Percentiles rank a stretch among this genome's conserved stretches.
Conservation (phyloP, 768 basidiomycete species). For the Suillus hirtellus region DNA sequence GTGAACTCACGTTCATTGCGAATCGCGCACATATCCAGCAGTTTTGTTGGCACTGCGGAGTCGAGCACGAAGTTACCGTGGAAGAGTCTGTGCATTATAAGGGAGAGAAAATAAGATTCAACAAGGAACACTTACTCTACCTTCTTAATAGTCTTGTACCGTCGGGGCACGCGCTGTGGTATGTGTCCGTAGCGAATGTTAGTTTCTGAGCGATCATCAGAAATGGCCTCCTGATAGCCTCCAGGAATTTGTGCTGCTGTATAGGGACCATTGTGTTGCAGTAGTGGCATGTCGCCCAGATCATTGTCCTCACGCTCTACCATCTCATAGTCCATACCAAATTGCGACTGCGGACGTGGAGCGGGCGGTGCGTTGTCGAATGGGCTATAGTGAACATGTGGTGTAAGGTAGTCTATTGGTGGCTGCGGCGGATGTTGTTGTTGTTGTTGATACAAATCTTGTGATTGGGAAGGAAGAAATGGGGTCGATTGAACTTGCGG, state of each 20-base stretch:
- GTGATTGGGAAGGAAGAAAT: slow-evolving; percentile 19
- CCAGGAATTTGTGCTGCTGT: slow-evolving; percentile 45
- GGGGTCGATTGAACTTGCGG: slow-evolving; percentile 27
- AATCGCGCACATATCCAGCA: slow-evolving; percentile 78
- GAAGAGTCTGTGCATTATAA: slow-evolving; percentile 54
- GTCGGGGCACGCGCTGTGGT: slow-evolving; percentile 84
- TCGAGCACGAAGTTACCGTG: slow-evolving; percentile 94
- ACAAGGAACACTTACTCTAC: slow-evolving; percentile 62
- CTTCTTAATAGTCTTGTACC: slow-evolving; percentile 93
- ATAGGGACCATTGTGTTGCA: slow-evolving; percentile 43
- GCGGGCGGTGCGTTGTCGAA: slow-evolving; percentile 24
- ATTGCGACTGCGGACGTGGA: slow-evolving; percentile 29
- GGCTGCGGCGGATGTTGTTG: slow-evolving; percentile 25
- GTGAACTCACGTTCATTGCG: slow-evolving; percentile 88
- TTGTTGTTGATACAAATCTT: slow-evolving; percentile 30
- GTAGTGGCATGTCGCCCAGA: slow-evolving; percentile 66
- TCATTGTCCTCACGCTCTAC: slow-evolving; percentile 49
- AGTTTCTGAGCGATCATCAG: slow-evolving; percentile 39
- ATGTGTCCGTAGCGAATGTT: slow-evolving; percentile 89
- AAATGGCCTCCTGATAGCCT: slow-evolving; percentile 36
- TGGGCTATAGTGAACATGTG: slow-evolving; percentile 22
- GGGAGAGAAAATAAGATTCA: background rate
- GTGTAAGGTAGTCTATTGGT: slow-evolving; percentile 16
- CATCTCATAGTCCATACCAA: slow-evolving; percentile 33
- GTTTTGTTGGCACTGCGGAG: slow-evolving; percentile 85